Conservation (phyloP, 805 yeast species). For the Kodamaea nitidulidarum region DNA sequence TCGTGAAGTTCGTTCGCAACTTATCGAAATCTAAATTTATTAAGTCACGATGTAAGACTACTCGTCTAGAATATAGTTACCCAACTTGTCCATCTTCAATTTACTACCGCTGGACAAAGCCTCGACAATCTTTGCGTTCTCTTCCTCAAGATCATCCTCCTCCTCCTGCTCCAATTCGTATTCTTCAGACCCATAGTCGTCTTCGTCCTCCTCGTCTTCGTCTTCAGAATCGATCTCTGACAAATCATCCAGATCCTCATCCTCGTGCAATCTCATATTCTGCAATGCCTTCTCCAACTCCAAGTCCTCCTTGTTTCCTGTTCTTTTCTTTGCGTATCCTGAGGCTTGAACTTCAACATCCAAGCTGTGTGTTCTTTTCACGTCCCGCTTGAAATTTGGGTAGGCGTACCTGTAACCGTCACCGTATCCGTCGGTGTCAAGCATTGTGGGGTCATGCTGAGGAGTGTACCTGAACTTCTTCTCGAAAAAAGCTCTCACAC, state of each 20-base stretch:
- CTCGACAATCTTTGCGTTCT: conserved; percentile 58
- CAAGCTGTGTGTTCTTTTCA: conserved; percentile 59
- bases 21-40: too few species aligned
- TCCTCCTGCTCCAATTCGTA: conserved; percentile 29
- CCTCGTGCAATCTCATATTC: conserved; percentile 51
- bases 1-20: too few species aligned
- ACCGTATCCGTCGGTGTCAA: conserved; percentile 76
- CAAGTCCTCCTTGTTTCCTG: conserved; percentile 39
- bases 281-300: conserved; percentile 77
- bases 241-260: conserved; percentile 19
- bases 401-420: conserved; percentile 72
- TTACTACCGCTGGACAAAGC: conserved; percentile 63
- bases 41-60: conserved; percentile 2
- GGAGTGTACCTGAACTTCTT: conserved; percentile 76
- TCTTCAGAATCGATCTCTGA: conserved; percentile 13
- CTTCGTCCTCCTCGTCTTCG: conserved; percentile 26
- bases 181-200: conserved; percentile 33
- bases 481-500: conserved; percentile 78
- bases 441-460: conserved; percentile 59
- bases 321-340: conserved; percentile 55
- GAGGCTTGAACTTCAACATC: conserved; percentile 91
- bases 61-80: conserved; percentile 69
- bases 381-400: conserved; percentile 78
- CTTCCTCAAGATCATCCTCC: conserved; percentile 33
- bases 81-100: conserved; percentile 77